These are phyloP conservation scores for Fusarium pilosicola DNA, from an alignment of 2,329 filamentous ascomycete species.

Conservation along the genomic window DNA sequence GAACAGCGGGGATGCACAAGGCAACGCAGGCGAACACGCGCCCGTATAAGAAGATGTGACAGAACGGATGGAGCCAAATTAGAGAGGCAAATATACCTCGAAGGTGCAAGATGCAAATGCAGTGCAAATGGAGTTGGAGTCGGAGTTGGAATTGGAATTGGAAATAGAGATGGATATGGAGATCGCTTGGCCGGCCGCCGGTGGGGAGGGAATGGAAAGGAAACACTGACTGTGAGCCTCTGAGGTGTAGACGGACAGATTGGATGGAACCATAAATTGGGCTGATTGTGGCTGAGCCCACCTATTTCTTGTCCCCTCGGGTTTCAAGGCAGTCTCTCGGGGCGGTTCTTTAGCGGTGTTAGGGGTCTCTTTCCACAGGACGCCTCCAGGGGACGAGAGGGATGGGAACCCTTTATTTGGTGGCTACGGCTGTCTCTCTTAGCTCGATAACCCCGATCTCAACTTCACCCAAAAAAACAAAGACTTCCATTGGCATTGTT, in stretches of 20 bases:
- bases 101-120: neutral
- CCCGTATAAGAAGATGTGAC: constrained; percentile 2
- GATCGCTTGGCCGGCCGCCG: constrained; percentile 25
- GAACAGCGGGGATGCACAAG: constrained; percentile 7
- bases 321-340: constrained; percentile 10
- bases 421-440: neutral
- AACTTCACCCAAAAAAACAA: neutral
- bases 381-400: neutral
- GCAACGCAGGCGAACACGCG: constrained; percentile 1
- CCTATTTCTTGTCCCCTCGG: constrained; percentile 4
- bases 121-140: neutral
- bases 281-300: constrained; percentile 37
- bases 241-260: constrained; percentile 1
- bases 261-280: constrained; percentile 25
- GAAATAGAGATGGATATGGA: constrained; percentile 22
- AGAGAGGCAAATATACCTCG: neutral
- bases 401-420: constrained; percentile 5
- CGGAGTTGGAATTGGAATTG: constrained; percentile 7
- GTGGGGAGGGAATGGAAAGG: constrained; percentile 29
- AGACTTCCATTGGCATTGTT: constrained; percentile 3
- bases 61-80: neutral
- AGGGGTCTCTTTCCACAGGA: constrained; percentile 18
- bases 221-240: neutral
- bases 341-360: constrained; percentile 15
- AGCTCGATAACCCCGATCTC: neutral